phyloP scores from a whole-genome alignment of 78 protist genomes.

The Blattamonas nauphoetae region DNA sequence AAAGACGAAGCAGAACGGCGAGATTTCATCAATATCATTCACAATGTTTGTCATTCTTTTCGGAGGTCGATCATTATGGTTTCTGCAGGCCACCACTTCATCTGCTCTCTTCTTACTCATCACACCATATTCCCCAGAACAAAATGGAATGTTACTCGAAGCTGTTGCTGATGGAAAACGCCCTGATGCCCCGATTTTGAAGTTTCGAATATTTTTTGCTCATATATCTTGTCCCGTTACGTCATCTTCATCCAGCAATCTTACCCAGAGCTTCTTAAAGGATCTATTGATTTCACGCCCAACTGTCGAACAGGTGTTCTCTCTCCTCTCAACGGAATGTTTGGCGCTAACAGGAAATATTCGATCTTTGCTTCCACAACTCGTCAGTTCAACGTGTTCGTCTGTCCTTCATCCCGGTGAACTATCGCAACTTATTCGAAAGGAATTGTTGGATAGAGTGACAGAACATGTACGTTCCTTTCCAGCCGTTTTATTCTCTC shows the following conservation, averaged over 20 bases:
- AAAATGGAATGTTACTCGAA: not conserved
- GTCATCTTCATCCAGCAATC: too few relatives aligned
- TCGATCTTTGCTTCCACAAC: not conserved
- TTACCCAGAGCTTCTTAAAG: too few relatives aligned
- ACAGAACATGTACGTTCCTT: not conserved
- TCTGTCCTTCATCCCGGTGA: too few relatives aligned
- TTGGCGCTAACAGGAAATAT: not conserved
- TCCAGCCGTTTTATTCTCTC: not conserved
- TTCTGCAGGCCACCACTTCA: not conserved
- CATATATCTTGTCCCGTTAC: too few relatives aligned
- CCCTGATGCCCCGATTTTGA: too few relatives aligned
- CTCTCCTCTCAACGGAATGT: too few relatives aligned
- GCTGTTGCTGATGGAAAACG: not conserved
- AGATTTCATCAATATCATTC: not conserved
- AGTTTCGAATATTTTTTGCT: too few relatives aligned
- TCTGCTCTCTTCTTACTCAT: not conserved
- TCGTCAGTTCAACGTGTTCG: too few relatives aligned
- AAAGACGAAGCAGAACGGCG: not conserved
- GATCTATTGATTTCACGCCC: too few relatives aligned
- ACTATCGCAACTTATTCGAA: constrained; percentile 2
- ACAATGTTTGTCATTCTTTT: not conserved
- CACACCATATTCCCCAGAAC: not conserved
- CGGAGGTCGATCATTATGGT: not conserved
- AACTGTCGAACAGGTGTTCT: too few relatives aligned
- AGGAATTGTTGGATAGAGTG: not conserved